Evolutionary conservation across 2,329 filamentous ascomycete species (phyloP).

Genomic region (Paecilomyces dactylethromorphus): DNA sequence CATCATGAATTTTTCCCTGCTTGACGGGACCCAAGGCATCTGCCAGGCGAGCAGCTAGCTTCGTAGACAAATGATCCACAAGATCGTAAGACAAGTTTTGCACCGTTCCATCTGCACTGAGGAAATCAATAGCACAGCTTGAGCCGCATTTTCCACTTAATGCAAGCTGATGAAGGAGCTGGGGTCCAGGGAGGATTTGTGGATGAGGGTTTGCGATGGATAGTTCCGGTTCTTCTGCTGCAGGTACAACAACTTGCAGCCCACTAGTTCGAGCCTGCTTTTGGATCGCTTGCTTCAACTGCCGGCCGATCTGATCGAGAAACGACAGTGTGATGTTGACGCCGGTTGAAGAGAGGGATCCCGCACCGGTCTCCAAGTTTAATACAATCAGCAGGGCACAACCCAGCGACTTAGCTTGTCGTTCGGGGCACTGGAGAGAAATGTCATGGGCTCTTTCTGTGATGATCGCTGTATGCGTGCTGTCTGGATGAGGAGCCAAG

Average conservation of each 20-base stretch:
- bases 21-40: constrained; percentile 16
- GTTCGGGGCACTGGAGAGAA: not conserved
- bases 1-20: constrained; percentile 4
- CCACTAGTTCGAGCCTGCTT: constrained; percentile 13
- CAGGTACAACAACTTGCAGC: constrained; percentile 7
- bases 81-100: constrained; percentile 54
- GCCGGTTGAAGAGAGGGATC: constrained; percentile 16
- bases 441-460: not conserved
- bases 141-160: constrained; percentile 22
- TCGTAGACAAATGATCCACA: constrained; percentile 53
- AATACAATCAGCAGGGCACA: constrained; percentile 17
- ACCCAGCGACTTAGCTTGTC: constrained; percentile 1
- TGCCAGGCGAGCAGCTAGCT: constrained; percentile 48
- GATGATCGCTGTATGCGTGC: not conserved
- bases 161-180: constrained; percentile 59
- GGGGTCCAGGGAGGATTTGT: constrained; percentile 46
- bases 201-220: constrained; percentile 56
- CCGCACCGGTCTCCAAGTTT: constrained; percentile 14
- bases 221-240: constrained; percentile 20
- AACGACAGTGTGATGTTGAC: constrained; percentile 15
- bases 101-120: constrained; percentile 41
- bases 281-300: constrained; percentile 19
- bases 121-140: constrained; percentile 58
- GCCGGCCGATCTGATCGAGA: constrained; percentile 21
- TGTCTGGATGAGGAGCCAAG: not conserved